A percentile compares a stretch with the other conserved stretches of the same genome.
phyloP scores from a whole-genome alignment of 345 rosid genomes.

The Camelina hispida region DNA sequence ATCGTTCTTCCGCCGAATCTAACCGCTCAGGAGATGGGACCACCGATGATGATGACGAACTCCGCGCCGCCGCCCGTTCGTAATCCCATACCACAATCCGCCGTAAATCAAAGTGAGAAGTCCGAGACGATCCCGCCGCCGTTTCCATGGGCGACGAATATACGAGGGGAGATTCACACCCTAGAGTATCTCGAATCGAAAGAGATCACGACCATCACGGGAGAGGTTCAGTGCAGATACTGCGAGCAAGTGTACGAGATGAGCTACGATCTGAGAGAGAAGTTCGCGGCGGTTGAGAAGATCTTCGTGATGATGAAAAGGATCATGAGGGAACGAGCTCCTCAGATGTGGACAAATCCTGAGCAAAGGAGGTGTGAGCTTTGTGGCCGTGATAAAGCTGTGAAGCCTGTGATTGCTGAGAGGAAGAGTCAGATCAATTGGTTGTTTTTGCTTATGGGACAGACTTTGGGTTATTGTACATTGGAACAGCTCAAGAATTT shows the following conservation, averaged over 20 bases:
- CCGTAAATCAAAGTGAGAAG: constrained; percentile 33
- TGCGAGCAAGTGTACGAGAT: constrained; percentile 59
- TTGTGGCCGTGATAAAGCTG: constrained; percentile 62
- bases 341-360: constrained; percentile 61
- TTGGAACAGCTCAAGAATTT: constrained; percentile 82
- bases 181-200: constrained; percentile 49
- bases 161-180: constrained; percentile 56
- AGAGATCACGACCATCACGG: constrained; percentile 47
- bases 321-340: constrained; percentile 74
- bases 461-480: constrained; percentile 69
- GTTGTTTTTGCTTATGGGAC: constrained; percentile 85
- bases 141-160: constrained; percentile 72
- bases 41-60: background rate
- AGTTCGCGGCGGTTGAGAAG: constrained; percentile 51
- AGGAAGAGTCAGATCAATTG: constrained; percentile 70
- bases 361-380: constrained; percentile 49
- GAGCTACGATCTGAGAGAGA: constrained; percentile 57
- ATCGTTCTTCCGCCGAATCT: background rate
- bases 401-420: constrained; percentile 58
- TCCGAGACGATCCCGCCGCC: constrained; percentile 51
- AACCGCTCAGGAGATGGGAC: background rate
- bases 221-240: constrained; percentile 68
- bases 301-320: constrained; percentile 42
- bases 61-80: background rate
- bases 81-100: background rate